phyloP scores from a whole-genome alignment of 2,329 filamentous ascomycete genomes.

The Cercospora janseana region DNA sequence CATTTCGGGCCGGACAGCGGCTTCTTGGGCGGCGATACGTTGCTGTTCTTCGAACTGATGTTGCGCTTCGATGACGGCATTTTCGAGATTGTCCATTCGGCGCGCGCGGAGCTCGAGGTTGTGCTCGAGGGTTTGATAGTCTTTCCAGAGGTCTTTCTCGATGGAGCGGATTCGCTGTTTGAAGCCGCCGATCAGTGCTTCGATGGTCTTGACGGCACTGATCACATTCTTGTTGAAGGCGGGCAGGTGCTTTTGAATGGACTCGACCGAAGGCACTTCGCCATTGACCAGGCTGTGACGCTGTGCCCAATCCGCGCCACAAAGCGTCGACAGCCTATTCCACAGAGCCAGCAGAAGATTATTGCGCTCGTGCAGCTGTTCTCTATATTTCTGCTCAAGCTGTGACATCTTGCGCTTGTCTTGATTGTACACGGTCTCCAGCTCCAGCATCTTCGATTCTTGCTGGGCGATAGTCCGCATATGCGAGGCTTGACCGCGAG shows the following conservation, averaged over 20 bases:
- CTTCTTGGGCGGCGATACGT: conserved; percentile 23
- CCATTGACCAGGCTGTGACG: conserved; percentile 86
- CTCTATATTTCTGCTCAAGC: conserved; percentile 77
- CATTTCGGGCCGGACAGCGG: conserved; percentile 34
- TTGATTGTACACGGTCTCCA: conserved; percentile 74
- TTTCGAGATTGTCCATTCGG: conserved; percentile 83
- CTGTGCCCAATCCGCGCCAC: conserved; percentile 88
- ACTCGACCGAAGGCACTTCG: conserved; percentile 78
- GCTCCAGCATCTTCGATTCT: conserved; percentile 78
- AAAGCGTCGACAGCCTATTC: conserved; percentile 81
- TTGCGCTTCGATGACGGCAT: conserved; percentile 66
- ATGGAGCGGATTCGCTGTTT: conserved; percentile 75
- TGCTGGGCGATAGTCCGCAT: conserved; percentile 82
- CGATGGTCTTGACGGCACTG: conserved; percentile 81
- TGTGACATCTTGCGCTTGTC: conserved; percentile 74
- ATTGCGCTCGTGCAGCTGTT: conserved; percentile 87
- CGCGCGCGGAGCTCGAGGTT: conserved; percentile 76
- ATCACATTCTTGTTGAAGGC: conserved; percentile 89
- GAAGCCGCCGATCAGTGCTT: conserved; percentile 74
- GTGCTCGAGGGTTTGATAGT: conserved; percentile 82
- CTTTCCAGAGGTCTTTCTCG: conserved; percentile 86
- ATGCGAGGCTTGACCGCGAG: conserved; percentile 83
- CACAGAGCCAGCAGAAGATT: conserved; percentile 83
- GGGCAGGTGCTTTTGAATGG: conserved; percentile 78
- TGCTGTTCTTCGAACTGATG: conserved; percentile 22